Conservation (phyloP, 768 basidiomycete species). For the Termitomyces sp. region DNA sequence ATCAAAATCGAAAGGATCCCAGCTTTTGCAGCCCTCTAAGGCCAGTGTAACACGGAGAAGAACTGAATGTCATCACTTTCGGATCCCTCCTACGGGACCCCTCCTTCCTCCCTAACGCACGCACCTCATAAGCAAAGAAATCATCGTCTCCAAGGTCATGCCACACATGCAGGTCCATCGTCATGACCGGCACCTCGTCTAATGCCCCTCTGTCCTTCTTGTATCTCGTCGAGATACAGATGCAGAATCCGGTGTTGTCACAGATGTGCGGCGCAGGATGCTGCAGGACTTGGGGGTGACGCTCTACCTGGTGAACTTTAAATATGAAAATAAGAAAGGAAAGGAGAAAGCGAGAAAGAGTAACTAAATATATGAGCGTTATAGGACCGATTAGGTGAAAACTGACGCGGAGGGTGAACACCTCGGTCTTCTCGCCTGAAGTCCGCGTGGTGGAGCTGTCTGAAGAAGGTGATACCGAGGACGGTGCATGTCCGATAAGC, state of each 20-base stretch:
- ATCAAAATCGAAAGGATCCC: too few relatives aligned
- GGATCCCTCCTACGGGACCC: conserved; percentile 35
- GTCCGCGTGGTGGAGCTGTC: conserved; percentile 70
- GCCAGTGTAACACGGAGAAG: too few relatives aligned
- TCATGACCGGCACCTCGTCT: conserved; percentile 53
- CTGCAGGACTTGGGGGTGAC: conserved; percentile 78
- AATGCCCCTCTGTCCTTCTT: conserved; percentile 10
- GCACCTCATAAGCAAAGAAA: conserved; percentile 64
- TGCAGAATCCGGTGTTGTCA: conserved; percentile 30
- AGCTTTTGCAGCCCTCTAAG: too few relatives aligned
- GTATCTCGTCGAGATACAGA: neutral
- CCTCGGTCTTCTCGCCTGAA: conserved; percentile 67
- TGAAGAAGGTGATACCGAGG: conserved; percentile 87
- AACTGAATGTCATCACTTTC: conserved; percentile 70
- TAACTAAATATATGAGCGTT: too few relatives aligned
- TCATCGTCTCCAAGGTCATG: conserved; percentile 64
- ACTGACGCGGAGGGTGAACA: conserved; percentile 61
- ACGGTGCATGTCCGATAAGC: conserved; percentile 82
- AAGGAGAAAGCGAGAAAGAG: neutral
- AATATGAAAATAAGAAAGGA: neutral
- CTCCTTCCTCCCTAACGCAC: conserved; percentile 43
- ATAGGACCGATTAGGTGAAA: too few relatives aligned
- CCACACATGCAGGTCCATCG: conserved; percentile 74
- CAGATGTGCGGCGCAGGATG: conserved; percentile 85
- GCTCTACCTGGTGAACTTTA: conserved; percentile 56